A percentile compares a stretch with the other conserved stretches of the same genome.
phyloP scores from a whole-genome alignment of 2,329 filamentous ascomycete genomes.

The Fusarium tuaranense region DNA sequence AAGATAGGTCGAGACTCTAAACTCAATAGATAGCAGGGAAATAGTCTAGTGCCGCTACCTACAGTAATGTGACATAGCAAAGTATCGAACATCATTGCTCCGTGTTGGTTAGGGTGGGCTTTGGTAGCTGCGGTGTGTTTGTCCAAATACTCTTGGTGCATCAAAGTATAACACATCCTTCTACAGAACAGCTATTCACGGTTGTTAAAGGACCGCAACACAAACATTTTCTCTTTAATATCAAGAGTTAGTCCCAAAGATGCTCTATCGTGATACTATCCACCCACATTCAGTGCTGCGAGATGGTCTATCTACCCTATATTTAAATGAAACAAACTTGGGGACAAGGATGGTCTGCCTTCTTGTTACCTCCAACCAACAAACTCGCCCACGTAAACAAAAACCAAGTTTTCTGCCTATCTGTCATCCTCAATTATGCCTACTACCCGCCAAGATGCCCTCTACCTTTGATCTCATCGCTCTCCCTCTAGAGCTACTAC shows the following conservation, averaged over 20 bases:
- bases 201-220: background rate
- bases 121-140: background rate
- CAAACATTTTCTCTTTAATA: background rate
- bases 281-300: background rate
- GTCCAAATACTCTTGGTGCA: background rate
- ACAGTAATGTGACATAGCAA: no score
- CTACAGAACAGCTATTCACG: background rate
- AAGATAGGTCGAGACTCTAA: background rate
- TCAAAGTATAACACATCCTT: background rate
- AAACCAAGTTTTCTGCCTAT: background rate
- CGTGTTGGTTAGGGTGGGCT: background rate
- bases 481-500: background rate
- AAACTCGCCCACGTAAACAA: background rate
- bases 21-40: no score
- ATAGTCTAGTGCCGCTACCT: background rate
- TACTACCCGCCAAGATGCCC: background rate
- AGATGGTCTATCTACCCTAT: background rate
- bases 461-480: background rate
- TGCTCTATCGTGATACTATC: background rate
- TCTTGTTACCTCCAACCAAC: background rate
- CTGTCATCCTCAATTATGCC: background rate
- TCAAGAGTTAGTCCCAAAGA: background rate
- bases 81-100: background rate
- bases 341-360: background rate
- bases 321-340: background rate